Conservation (phyloP, 176 grass and related monocot genomes). For the Triticum urartu region DNA sequence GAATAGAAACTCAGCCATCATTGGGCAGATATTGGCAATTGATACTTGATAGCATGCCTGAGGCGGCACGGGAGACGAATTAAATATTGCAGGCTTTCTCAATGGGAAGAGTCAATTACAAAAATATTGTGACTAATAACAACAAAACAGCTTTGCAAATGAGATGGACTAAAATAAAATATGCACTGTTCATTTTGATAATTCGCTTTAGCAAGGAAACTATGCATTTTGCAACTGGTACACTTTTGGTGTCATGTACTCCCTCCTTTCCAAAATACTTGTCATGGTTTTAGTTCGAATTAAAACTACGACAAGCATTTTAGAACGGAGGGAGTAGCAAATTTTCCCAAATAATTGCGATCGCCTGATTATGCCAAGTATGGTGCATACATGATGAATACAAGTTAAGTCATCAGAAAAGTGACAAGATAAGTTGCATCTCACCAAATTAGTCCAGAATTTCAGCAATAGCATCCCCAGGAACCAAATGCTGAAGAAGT, state of each 20-base stretch:
- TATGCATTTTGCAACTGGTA: not conserved
- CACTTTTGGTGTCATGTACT: not conserved
- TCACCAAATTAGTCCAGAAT: conserved; percentile 54
- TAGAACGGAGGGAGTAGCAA: not conserved
- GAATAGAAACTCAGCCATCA: not conserved
- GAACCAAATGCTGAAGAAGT: conserved; percentile 42
- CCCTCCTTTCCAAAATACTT: too few species aligned
- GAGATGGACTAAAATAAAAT: not conserved
- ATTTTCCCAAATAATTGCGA: not conserved
- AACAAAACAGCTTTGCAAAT: not conserved
- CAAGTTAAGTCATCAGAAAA: conserved; percentile 13
- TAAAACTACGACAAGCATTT: too few species aligned
- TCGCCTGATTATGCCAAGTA: not conserved
- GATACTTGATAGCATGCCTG: not conserved
- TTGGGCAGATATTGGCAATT: not conserved
- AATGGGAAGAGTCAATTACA: not conserved
- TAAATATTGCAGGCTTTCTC: not conserved
- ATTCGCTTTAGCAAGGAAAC: not conserved
- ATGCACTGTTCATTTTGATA: not conserved
- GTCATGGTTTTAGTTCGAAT: too few species aligned
- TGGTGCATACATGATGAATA: conserved; percentile 4
- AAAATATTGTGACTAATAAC: not conserved
- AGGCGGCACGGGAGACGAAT: not conserved
- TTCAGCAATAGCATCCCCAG: conserved; percentile 38
- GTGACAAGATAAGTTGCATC: conserved; percentile 3